Base-by-base conservation (phyloP, 257 asterid genomes). In the Linderniella brevidens region DNA sequence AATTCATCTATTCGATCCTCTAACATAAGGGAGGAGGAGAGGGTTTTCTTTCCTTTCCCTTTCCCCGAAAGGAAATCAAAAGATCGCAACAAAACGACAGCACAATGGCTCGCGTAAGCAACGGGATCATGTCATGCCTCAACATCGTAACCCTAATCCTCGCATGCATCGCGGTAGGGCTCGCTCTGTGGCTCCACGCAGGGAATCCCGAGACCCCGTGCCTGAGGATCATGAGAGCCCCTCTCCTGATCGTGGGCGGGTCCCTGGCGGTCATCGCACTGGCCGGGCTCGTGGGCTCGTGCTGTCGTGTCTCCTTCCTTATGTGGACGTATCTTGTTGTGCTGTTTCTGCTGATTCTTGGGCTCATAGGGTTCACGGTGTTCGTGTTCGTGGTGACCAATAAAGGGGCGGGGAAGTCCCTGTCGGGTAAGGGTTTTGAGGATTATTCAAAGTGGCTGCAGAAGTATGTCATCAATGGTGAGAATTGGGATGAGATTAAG, bases 351-450 rank as follows among this genome's bases (percentile, higher is more conserved):
- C 51, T 80, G 71, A 83, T 88, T 44, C n/a, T 88, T 18, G 15
- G 80, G 8, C 54, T 88, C 5, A 66, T 78, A 25, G 64, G 86
- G 64, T 80, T 83, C 75, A 85, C 95, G 4, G 78, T 84, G 35
- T 88, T 88, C 69, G 95, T 92, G 1, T 83, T 88, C 37, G 95
- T 80, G 17, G 97, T 88, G 6, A 88, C 95, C 1, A 84, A 80
- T 17, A 84, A 72, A 48, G 98, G 98, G 6, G 93, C 90, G 13
- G 95, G 98, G 0, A 65, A 80, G 49, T 60, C 46, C 0, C 0
- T 88, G 7, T 50, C 90, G 8, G 82, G 44, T 0, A 78, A 19
- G 57, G 98, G 94, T 16, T 72, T 88, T 35, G 92, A 90, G n/a
- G 82, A 83, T 57, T 88, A 83, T 36, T 74, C 85, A 0, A 71